phyloP scores from a whole-genome alignment of 2,329 filamentous ascomycete genomes.

The Cryoendolithus antarcticus region DNA sequence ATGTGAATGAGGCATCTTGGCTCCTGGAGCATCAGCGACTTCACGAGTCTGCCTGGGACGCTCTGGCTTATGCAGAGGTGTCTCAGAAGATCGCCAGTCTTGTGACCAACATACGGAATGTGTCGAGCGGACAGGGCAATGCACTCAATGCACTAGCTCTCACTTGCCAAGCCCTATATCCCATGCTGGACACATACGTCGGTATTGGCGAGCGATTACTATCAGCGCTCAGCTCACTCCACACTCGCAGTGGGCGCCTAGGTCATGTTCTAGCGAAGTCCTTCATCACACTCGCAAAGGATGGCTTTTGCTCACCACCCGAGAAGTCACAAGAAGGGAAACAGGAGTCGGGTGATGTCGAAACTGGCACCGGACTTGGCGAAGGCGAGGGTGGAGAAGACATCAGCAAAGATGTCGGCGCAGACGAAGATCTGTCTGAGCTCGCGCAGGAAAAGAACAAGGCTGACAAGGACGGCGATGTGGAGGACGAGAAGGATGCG shows the following conservation, averaged over 20 bases:
- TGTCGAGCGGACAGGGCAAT: slow-evolving; percentile 22
- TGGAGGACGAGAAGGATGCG: slow-evolving; percentile 71
- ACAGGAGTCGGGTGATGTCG: slow-evolving; percentile 55
- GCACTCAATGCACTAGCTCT: slow-evolving; percentile 39
- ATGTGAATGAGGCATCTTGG: slow-evolving; percentile 52
- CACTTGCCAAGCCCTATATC: slow-evolving; percentile 49
- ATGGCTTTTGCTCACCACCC: slow-evolving; percentile 84
- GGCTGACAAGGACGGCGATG: slow-evolving; percentile 45
- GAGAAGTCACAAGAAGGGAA: slow-evolving; percentile 49
- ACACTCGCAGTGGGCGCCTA: slow-evolving; percentile 60
- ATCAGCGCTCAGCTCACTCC: slow-evolving; percentile 47
- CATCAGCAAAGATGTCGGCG: slow-evolving; percentile 91
- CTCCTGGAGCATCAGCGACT: slow-evolving; percentile 38
- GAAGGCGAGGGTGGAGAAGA: slow-evolving; percentile 96
- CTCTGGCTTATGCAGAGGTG: slow-evolving; percentile 49
- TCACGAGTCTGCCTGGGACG: slow-evolving; percentile 42
- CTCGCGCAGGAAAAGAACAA: slow-evolving; percentile 62
- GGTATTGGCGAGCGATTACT: slow-evolving; percentile 49
- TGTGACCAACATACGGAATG: slow-evolving; percentile 32
- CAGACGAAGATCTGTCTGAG: slow-evolving; percentile 86
- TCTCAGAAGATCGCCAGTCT: slow-evolving; percentile 32
- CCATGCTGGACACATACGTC: slow-evolving; percentile 64
- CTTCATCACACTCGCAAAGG: slow-evolving; percentile 65
- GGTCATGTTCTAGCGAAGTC: slow-evolving; percentile 62
- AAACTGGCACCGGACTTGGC: slow-evolving; percentile 84